Evolutionary conservation across 2,329 filamentous ascomycete species (phyloP).

Genomic region (Achaetomium macrosporum): DNA sequence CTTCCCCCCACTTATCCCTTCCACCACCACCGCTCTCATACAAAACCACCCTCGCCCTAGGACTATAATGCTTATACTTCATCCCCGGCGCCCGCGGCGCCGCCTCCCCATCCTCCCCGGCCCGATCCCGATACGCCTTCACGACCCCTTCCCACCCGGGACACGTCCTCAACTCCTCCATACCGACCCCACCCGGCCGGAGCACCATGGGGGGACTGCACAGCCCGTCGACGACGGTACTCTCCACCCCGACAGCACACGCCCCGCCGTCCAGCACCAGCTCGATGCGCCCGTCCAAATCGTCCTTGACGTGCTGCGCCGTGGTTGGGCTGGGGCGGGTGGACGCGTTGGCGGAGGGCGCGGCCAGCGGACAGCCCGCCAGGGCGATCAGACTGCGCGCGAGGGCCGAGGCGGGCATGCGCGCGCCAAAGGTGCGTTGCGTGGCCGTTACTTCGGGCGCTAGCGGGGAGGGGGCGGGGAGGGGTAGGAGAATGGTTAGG

Average conservation of each 20-base stretch:
- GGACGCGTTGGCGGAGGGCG: conserved; percentile 89
- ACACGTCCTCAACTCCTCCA: conserved; percentile 69
- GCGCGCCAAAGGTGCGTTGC: conserved; percentile 76
- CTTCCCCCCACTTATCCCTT: conserved; percentile 9
- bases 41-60: conserved; percentile 76
- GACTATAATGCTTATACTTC: conserved; percentile 99
- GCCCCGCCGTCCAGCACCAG: conserved; percentile 84
- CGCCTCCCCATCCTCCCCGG: conserved; percentile 55
- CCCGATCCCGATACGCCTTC: conserved; percentile 70
- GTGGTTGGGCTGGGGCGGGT: conserved; percentile 89
- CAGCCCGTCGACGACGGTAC: conserved; percentile 90
- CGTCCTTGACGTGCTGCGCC: conserved; percentile 81
- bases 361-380: conserved; percentile 73
- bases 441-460: conserved; percentile 91
- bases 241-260: conserved; percentile 88
- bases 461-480: conserved; percentile 62
- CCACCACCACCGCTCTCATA: conserved; percentile 65
- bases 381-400: conserved; percentile 81
- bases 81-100: conserved; percentile 86
- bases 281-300: conserved; percentile 75
- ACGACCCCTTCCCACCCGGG: conserved; percentile 75
- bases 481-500: conserved; percentile 81
- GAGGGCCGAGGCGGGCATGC: conserved; percentile 82
- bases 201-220: conserved; percentile 75
- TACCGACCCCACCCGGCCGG: conserved; percentile 77